Conservation (phyloP, 2,329 filamentous ascomycete genomes). For the Aspergillus hiratsukae region DNA sequence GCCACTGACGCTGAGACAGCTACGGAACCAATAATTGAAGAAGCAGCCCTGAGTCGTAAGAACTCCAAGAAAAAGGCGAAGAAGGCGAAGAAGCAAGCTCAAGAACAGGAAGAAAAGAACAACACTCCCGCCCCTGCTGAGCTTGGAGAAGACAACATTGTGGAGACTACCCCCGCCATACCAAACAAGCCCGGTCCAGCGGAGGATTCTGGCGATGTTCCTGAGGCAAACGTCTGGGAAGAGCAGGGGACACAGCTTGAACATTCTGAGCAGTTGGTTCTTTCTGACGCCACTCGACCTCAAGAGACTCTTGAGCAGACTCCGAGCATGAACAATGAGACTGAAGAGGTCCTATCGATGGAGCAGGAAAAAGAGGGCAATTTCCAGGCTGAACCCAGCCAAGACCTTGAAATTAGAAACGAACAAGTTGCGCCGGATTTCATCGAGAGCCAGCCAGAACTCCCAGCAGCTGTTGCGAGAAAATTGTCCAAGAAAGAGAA, state of each 20-base stretch:
- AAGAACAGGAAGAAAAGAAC: slow-evolving; percentile 4
- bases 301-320: background rate
- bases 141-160: background rate
- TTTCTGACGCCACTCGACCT: slow-evolving; percentile 5
- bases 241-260: background rate
- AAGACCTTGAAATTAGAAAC: slow-evolving; percentile 7
- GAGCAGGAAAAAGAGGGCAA: slow-evolving; percentile 2
- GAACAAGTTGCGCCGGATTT: slow-evolving; percentile 9
- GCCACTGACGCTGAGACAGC: background rate
- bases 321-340: background rate
- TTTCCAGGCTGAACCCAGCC: slow-evolving; percentile 2
- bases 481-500: slow-evolving; percentile 38
- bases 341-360: background rate
- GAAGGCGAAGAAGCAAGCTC: slow-evolving; percentile 17
- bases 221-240: background rate
- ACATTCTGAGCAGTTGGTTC: background rate
- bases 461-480: slow-evolving; percentile 12
- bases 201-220: background rate
- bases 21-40: slow-evolving; percentile 3
- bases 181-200: background rate
- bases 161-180: background rate
- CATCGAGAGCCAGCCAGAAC: slow-evolving; percentile 4
- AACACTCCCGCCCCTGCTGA: background rate
- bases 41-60: slow-evolving; percentile 7
- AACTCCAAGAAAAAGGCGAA: slow-evolving; percentile 20